phyloP scores from a whole-genome alignment of 2,329 filamentous ascomycete genomes.

The Pseudocercospora macadamiae region DNA sequence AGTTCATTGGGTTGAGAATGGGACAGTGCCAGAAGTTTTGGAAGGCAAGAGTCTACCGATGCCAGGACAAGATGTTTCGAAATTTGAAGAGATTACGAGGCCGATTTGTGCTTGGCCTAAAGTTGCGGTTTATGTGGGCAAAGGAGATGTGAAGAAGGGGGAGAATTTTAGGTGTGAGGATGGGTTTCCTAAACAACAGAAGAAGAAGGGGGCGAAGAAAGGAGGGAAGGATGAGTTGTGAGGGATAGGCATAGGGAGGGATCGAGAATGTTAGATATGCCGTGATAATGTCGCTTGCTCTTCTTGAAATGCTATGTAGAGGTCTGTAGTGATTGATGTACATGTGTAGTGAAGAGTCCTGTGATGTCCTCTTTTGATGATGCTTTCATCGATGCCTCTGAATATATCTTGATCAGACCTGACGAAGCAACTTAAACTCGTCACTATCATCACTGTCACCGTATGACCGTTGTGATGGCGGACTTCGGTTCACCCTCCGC shows the following conservation, averaged over 20 bases:
- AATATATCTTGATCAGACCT: too few species aligned
- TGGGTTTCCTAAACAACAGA: slow-evolving; percentile 12
- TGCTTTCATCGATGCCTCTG: too few species aligned
- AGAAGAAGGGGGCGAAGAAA: not conserved
- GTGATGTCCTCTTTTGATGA: too few species aligned
- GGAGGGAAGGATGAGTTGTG: slow-evolving; percentile 19
- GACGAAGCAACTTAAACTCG: too few species aligned
- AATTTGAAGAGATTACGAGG: slow-evolving; percentile 6
- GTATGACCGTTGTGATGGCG: too few species aligned
- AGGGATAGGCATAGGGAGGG: not conserved
- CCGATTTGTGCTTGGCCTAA: slow-evolving; percentile 30
- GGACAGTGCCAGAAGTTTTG: slow-evolving; percentile 26
- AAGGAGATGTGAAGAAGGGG: slow-evolving; percentile 22
- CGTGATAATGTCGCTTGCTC: too few species aligned
- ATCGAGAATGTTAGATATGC: too few species aligned
- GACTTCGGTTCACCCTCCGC: too few species aligned
- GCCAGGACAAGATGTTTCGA: slow-evolving; percentile 8
- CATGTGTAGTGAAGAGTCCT: too few species aligned
- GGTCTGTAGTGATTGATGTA: too few species aligned
- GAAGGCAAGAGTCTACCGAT: slow-evolving; percentile 11
- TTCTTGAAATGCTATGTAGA: too few species aligned
- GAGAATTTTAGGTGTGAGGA: slow-evolving; percentile 27
- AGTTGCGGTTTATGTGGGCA: slow-evolving; percentile 23
- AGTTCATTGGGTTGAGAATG: slow-evolving; percentile 35
- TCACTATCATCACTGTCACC: too few species aligned